Conservation (phyloP, 2,329 filamentous ascomycete species). For the Dothistroma pini region DNA sequence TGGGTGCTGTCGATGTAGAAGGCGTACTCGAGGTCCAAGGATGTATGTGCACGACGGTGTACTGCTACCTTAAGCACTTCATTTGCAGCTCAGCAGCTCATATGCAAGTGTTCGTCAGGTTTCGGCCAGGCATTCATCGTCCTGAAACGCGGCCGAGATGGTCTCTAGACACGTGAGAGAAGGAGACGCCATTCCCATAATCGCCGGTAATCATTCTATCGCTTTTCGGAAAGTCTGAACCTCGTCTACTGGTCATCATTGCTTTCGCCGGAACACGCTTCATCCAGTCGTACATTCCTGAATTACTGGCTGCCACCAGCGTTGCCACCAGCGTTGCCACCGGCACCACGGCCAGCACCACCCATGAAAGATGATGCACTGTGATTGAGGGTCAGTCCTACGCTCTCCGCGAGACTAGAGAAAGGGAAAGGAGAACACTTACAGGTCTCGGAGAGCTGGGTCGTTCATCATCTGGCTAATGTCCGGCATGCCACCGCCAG, state of each 20-base stretch:
- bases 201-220: background rate
- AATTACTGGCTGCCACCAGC: constrained; percentile 16
- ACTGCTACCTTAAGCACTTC: background rate
- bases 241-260: constrained; percentile 4
- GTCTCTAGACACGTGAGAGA: background rate
- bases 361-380: constrained; percentile 63
- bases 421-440: constrained; percentile 45
- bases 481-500: constrained; percentile 83
- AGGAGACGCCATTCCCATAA: background rate
- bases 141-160: background rate
- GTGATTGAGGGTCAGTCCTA: constrained; percentile 21
- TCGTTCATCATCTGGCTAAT: constrained; percentile 83
- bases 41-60: background rate
- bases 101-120: background rate
- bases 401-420: background rate
- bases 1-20: background rate
- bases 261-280: background rate
- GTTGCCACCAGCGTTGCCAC: constrained; percentile 20
- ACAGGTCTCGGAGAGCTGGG: constrained; percentile 89
- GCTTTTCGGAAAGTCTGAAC: background rate
- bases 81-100: background rate
- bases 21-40: background rate
- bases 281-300: background rate
- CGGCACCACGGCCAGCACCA: constrained; percentile 39
- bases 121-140: background rate